Evolutionary conservation across 768 basidiomycete species (phyloP), one percentile per base, ranked within the genome.

Genomic region (Mycena crocata): DNA sequence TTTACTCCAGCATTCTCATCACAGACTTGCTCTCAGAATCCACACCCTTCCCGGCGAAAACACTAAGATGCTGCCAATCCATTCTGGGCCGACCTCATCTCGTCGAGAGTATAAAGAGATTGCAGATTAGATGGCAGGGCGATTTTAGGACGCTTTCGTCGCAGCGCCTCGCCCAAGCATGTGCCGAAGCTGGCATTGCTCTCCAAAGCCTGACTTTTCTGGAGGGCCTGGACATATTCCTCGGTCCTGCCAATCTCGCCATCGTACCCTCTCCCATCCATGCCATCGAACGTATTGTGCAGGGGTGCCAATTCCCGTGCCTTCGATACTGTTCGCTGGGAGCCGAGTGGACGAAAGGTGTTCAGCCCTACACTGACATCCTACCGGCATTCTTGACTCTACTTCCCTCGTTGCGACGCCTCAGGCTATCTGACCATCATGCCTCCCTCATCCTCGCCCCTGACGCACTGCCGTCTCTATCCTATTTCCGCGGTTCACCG

Each of bases 401-500:
- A 13, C 75, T 82, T 49, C 80, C 82, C 15, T 71, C 76, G 1
- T 74, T 90, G 62, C 82, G 77, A 46, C 82, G 85, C 62, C 80
- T 88, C 54, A 80, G 80, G 65, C 74, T 88, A 40, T 77, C 79
- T n/a, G 85, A 86, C 74, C 80, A 84, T 66, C 79, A 80, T 63
- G 71, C 80, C 35, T 72, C 79, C 10, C 78, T 89, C 31, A 65
- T 72, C 57, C 78, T 89, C 31, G 77, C 81, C 9, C 71, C 81
- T n/a, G 60, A 72, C 60, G 83, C 85, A 57, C 78, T 90, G 23
- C 86, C 86, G 6, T 68, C 67, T 50, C 82, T 92, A 26, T 70
- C 81, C 15, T 82, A 83, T 56, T 90, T 90, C 82, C 87, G 88
- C 60, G 90, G 90, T 63, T 82, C 84, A 35, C 83, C 89, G 61